A percentile compares a stretch with the other conserved stretches of the same genome.
Evolutionary conservation across 2,329 filamentous ascomycete genomes (phyloP).

Genomic region (Cordyceps fumosorosea): DNA sequence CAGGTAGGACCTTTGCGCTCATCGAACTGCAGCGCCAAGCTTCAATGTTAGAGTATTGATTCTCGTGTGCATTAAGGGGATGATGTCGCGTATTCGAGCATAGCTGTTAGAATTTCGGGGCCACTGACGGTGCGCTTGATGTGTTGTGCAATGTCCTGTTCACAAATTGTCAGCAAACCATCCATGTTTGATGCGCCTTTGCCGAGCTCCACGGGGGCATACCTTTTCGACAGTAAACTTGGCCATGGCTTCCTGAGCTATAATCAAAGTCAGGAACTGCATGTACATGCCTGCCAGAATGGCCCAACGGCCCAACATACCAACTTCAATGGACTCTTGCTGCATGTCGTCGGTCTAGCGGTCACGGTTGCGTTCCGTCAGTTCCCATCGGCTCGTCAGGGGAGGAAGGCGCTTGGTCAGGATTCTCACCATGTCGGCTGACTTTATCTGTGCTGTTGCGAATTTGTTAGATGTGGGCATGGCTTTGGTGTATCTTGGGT

Average conservation of each 20-base stretch:
- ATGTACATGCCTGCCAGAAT: not conserved
- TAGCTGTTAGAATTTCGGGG: not conserved
- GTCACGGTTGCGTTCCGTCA: conserved; percentile 21
- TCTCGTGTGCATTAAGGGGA: not conserved
- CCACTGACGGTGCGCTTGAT: conserved; percentile 80
- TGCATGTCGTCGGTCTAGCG: conserved; percentile 93
- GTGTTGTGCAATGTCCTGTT: conserved; percentile 85
- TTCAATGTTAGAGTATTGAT: not conserved
- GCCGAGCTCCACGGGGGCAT: not conserved
- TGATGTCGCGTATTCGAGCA: not conserved
- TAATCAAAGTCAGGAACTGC: not conserved
- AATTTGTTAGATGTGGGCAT: conserved; percentile 2
- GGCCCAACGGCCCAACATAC: conserved; percentile 40
- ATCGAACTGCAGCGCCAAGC: conserved; percentile 64
- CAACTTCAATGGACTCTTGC: conserved; percentile 88
- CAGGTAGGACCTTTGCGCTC: conserved; percentile 95
- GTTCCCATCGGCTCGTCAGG: conserved; percentile 16
- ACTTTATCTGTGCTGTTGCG: conserved; percentile 82
- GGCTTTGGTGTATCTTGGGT: not conserved
- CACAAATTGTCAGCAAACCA: conserved; percentile 16
- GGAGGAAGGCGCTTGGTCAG: conserved; percentile 26
- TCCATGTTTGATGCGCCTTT: not conserved
- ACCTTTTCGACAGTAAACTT: conserved; percentile 59
- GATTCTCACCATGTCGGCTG: conserved; percentile 79
- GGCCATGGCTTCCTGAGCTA: conserved; percentile 57